Evolutionary conservation across 805 yeast species (phyloP), one percentile per base, ranked within the genome.

Genomic region (Yarrowia osloensis): DNA sequence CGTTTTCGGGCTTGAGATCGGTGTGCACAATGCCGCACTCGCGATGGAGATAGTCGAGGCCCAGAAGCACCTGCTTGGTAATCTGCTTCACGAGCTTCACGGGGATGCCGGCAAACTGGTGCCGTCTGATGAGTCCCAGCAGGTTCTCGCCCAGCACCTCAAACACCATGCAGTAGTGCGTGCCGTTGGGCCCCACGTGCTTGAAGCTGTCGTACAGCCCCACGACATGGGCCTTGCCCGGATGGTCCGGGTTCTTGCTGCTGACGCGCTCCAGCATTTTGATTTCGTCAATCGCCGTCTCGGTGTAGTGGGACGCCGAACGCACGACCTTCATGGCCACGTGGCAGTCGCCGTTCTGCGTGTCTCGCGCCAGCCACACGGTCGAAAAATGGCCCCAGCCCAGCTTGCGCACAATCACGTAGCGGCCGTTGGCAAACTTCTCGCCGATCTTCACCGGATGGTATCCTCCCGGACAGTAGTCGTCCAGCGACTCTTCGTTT

Each of bases 371-470:
- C 31, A 90, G 80, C 98, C 97, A 93, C 24, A 91, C 98, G 0
- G 97, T 95, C 29, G 96, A 88, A 75, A 95, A 95, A 78, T 95
- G 98, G 39, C 99, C 99, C 99, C 99, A 95, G 0, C 99, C 99
- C 4, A 95, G 81, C 75, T 95, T 95, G 69, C 98, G 85, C 33
- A 90, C 93, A 59, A 95, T 78, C 1, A 87, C 82, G 76, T 95
- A 95, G 68, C 90, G 85, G 21, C 86, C 86, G 67, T 89, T 81
- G 72, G 91, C 89, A 77, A 88, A 94, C 24, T 78, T 78, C 75
- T 96, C 99, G 6, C 98, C 98, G 61, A 91, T 86, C 70, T 78
- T 86, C 13, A 96, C 95, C 0, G 99, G 97, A 74, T 95, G 99
- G 76, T 95, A 95, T 0, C 99, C 99, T 26, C 98, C 98, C 11